Base-by-base conservation (phyloP, 495 filamentous ascomycete species). In the Opeltia flavorubescens region DNA sequence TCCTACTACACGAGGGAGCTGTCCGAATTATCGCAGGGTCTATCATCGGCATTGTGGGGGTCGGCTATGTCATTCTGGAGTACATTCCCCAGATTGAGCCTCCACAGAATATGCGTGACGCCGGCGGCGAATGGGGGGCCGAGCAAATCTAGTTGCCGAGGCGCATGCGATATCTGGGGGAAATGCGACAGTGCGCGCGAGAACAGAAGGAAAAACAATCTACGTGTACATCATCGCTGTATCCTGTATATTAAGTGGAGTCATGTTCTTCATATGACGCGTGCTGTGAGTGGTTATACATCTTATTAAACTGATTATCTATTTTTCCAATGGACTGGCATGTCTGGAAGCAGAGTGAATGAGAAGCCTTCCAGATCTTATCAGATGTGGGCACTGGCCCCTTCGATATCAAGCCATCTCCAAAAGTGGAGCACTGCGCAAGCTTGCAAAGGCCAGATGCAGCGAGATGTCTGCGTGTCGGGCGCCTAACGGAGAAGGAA, bases 11-110 rank as follows among this genome's bases (percentile, higher is more conserved):
- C 58, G 67, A 70, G 50, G 50, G 67, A 49, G 55, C 66, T 29
- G 55, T 82, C 46, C 68, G 72, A 36, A 67, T 69, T 54, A 76
- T 89, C 46, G 74, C 81, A 45, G 86, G 82, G 42, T 71, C 76
- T 23, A 66, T 88, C 55, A 68, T 95, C 49, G 86, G 78, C 31
- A 50, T 89, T 40, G 72, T 84, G 48, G 89, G 89, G 45, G 55
- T 93, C 33, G 80, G 62, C 30, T 98, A 95, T 65, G 67, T 77
- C 42, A 84, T 74, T 17, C 76, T 96, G 53, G 89, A 96, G 67
- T 99, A 86, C 65, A 80, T 95, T 47, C 91, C 93, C 0, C 88
- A 80, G 31, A 94, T 99, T 59, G 91, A 99, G 71, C 89, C 93
- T 18, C 93, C 93, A 17, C 81, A 86, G 55, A 99, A 94, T 69